Evolutionary conservation across 306 rosid species (phyloP).

Genomic region (Cicer bijugum): DNA sequence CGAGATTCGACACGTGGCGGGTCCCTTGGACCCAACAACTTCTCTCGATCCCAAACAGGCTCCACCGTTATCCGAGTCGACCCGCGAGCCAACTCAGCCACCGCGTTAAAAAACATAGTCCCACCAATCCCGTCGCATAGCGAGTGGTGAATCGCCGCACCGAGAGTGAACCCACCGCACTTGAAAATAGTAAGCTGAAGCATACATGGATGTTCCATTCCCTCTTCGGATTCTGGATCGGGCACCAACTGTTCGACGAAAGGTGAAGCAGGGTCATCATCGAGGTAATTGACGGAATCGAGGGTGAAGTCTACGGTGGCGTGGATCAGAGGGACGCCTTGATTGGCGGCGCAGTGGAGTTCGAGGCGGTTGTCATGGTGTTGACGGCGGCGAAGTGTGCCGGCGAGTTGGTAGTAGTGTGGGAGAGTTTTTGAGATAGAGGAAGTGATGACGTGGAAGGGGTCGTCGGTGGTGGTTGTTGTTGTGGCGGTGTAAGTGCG

Average conservation of each 20-base stretch:
- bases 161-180: slow-evolving; percentile 83
- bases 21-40: slow-evolving; percentile 59
- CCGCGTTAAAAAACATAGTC: slow-evolving; percentile 64
- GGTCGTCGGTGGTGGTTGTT: slow-evolving; percentile 43
- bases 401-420: slow-evolving; percentile 79
- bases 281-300: slow-evolving; percentile 58
- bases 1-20: slow-evolving; percentile 55
- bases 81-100: slow-evolving; percentile 87
- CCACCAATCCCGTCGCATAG: slow-evolving; percentile 84
- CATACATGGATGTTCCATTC: slow-evolving; percentile 61
- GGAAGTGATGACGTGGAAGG: slow-evolving; percentile 61
- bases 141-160: slow-evolving; percentile 72
- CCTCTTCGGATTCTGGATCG: slow-evolving; percentile 57
- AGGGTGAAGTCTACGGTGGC: slow-evolving; percentile 64
- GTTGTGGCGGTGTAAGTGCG: slow-evolving; percentile 60
- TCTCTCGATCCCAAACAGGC: slow-evolving; percentile 67
- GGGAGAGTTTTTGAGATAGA: slow-evolving; percentile 67
- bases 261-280: slow-evolving; percentile 54
- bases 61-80: slow-evolving; percentile 37
- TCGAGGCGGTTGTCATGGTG: slow-evolving; percentile 53
- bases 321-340: slow-evolving; percentile 62
- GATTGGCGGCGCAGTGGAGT: slow-evolving; percentile 58
- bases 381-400: slow-evolving; percentile 53
- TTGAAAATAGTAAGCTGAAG: slow-evolving; percentile 70
- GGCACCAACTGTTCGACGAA: slow-evolving; percentile 71